Evolutionary conservation across 2,329 filamentous ascomycete genomes (phyloP), one percentile per base, ranked within the genome.

Genomic region (Stagonosporopsis vannaccii): DNA sequence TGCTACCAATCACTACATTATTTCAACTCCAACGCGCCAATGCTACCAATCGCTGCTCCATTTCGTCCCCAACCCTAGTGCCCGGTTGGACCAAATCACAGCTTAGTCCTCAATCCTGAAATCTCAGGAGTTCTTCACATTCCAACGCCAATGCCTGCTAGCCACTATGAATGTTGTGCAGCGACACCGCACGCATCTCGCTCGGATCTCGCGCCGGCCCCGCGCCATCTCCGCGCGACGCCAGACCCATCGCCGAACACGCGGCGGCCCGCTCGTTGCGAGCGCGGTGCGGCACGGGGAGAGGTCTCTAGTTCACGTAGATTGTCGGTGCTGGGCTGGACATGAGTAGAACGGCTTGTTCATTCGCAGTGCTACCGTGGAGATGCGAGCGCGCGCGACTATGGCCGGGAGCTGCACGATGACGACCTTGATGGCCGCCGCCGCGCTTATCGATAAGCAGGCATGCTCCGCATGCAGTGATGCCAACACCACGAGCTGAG

Each of bases 381-480:
- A n/a, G n/a, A n/a, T n/a, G n/a, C 35, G 12, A 37, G 19, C 17
- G 11, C 17, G 3, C n/a, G 3, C 32, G 2, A 33, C 26, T 28
- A 11, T 20, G 11, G n/a, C n/a, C 19, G 3, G 22, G 9, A 3
- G 39, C 22, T 51, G 58, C 51, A 56, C 26, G 44, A 58, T 58
- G 55, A 62, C 53, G 60, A 25, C 45, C 52, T 57, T 7, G 37
- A 41, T 28, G 11, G 26, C 8, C 9, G 5, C 6, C 19, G 5
- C 6, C 8, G 23, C 46, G 40, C 54, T 62, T 62, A 61, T 60
- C 57, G 57, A 60, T 63, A 59, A 55, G 20, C 17, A 17, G n/a
- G n/a, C n/a, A 8, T 44, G 46, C 58, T 59, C 53, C 52, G 53
- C 58, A 54, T 32, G 33, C 33, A 50, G 48, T 41, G n/a, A 42